These are phyloP conservation scores for Chaetomium sp. DNA, from an alignment of 2,329 filamentous ascomycete genomes.

Conservation along the genomic window DNA sequence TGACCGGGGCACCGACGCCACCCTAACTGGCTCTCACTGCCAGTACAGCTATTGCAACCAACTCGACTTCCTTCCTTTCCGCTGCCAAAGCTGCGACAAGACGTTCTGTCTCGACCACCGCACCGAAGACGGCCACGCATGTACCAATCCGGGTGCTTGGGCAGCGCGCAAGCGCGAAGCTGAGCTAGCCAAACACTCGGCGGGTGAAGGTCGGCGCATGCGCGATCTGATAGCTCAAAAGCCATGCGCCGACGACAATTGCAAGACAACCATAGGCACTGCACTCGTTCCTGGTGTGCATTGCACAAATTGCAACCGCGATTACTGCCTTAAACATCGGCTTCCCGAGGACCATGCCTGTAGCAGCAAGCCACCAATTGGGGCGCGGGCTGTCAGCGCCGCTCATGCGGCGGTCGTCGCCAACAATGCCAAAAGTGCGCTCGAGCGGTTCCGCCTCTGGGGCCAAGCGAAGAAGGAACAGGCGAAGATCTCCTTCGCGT, in stretches of 20 bases:
- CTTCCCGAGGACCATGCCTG: slow-evolving; percentile 80
- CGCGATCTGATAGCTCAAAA: slow-evolving; percentile 53
- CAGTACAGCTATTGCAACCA: slow-evolving; percentile 86
- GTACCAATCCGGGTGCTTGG: slow-evolving; percentile 55
- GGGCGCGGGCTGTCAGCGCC: slow-evolving; percentile 37
- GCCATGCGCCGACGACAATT: slow-evolving; percentile 59
- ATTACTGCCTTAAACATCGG: slow-evolving; percentile 73
- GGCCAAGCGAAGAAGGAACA: slow-evolving; percentile 56
- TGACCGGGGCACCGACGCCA: slow-evolving; percentile 52
- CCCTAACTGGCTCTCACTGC: slow-evolving; percentile 85
- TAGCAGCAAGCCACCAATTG: slow-evolving; percentile 59
- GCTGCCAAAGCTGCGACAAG: slow-evolving; percentile 78
- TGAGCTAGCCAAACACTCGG: slow-evolving; percentile 46
- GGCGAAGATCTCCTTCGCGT: slow-evolving; percentile 50
- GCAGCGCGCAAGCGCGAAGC: slow-evolving; percentile 50
- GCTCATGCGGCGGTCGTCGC: slow-evolving; percentile 39
- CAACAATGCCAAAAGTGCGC: slow-evolving; percentile 65
- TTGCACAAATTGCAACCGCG: slow-evolving; percentile 63
- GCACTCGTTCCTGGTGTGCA: slow-evolving; percentile 61
- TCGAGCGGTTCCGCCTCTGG: slow-evolving; percentile 75
- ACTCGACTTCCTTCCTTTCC: slow-evolving; percentile 92
- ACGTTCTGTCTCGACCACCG: slow-evolving; percentile 94
- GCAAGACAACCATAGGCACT: slow-evolving; percentile 67
- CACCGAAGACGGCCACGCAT: slow-evolving; percentile 73
- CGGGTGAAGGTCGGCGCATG: slow-evolving; percentile 49